Evolutionary conservation across 306 rosid genomes (phyloP).

Genomic region (Corylus avellana): DNA sequence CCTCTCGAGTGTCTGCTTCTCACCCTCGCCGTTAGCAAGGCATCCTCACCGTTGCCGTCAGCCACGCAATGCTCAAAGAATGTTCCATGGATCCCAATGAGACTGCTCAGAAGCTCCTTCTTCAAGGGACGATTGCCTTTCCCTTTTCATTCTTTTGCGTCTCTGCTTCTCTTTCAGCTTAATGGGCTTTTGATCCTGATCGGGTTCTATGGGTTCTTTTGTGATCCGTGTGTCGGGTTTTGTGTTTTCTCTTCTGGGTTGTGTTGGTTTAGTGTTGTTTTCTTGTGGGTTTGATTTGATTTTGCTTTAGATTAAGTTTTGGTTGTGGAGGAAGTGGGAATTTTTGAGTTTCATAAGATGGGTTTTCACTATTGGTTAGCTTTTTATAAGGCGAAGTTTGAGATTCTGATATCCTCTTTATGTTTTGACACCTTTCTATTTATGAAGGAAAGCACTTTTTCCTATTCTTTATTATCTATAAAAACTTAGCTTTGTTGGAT

Average conservation of each 20-base stretch:
- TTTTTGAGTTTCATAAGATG: conserved; percentile 44
- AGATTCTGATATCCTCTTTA: conserved; percentile 32
- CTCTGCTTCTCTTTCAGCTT: conserved; percentile 9
- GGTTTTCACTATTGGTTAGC: conserved; percentile 42
- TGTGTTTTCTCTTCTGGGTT: conserved; percentile 34
- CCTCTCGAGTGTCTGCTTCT: too few species aligned
- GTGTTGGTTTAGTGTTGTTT: not conserved
- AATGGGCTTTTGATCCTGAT: conserved; percentile 37
- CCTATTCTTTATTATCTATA: conserved; percentile 15
- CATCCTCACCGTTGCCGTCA: too few species aligned
- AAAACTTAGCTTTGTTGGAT: conserved; percentile 31
- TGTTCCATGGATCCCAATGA: conserved; percentile 99
- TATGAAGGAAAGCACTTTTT: conserved; percentile 7
- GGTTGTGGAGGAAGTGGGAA: conserved; percentile 25
- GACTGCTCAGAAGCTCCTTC: conserved; percentile 85
- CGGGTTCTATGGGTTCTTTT: conserved; percentile 15
- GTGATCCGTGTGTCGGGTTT: conserved; percentile 46
- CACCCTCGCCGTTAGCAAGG: too few species aligned
- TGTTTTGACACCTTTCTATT: conserved; percentile 19
- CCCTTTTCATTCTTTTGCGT: not conserved
- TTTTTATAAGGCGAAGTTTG: conserved; percentile 35
- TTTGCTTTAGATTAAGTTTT: conserved; percentile 30
- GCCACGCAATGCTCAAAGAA: conserved; percentile 87
- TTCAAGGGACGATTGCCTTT: conserved; percentile 60
- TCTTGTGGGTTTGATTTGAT: conserved; percentile 29